Evolutionary conservation across 805 yeast genomes (phyloP).

Genomic region (Yarrowia keelungensis): DNA sequence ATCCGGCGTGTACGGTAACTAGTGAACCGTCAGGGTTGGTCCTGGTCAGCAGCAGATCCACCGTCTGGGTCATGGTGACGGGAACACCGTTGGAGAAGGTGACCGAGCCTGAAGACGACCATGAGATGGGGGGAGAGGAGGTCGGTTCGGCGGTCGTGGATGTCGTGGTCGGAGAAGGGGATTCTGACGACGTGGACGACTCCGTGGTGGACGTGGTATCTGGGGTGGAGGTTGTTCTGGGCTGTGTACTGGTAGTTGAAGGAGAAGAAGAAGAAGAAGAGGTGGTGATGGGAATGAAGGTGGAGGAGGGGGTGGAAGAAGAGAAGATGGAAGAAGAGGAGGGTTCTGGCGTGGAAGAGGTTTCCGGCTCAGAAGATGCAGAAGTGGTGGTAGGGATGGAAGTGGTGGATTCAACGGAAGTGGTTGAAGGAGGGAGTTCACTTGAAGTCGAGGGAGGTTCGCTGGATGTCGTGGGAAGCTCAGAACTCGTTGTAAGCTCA

Average conservation of each 20-base stretch:
- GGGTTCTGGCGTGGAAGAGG: background rate
- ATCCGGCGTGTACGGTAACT: conserved; percentile 6
- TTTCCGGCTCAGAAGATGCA: background rate
- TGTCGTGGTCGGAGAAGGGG: background rate
- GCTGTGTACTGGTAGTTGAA: background rate
- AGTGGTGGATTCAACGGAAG: background rate
- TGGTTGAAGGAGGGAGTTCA: background rate
- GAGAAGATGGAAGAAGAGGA: conserved; percentile 2
- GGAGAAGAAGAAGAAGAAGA: conserved; percentile 1
- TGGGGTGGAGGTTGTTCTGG: background rate
- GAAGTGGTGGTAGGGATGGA: background rate
- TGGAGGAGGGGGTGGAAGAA: background rate
- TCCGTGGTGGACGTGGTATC: background rate
- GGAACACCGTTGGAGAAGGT: conserved; percentile 34
- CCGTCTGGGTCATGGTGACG: conserved; percentile 20
- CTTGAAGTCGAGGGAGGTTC: background rate
- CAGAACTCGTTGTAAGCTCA: background rate
- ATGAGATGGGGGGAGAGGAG: conserved; percentile 22
- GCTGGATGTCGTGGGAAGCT: background rate
- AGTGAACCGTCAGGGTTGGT: conserved; percentile 38
- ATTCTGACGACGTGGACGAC: conserved; percentile 8
- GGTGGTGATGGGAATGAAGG: background rate
- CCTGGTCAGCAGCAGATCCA: conserved; percentile 18
- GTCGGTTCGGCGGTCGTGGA: conserved; percentile 8
- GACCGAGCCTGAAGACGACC: conserved; percentile 25